Evolutionary conservation across 1,284 basidiomycete species (phyloP).

Genomic region (Trichosporon asahii): DNA sequence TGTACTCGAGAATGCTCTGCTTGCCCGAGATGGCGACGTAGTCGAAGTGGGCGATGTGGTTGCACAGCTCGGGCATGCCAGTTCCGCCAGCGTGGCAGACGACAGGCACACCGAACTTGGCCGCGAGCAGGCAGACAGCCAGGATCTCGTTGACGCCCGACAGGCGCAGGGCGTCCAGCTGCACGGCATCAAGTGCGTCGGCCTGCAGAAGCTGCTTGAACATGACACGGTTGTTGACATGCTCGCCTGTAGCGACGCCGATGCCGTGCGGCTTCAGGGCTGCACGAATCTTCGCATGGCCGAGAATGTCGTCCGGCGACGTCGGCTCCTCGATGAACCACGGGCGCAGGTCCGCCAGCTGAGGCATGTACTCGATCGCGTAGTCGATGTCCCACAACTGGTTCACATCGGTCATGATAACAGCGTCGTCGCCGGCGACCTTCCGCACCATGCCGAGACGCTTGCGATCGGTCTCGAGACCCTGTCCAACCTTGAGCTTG

Average conservation of each 20-base stretch:
- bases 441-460: conserved; percentile 80
- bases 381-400: conserved; percentile 80
- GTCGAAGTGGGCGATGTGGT: conserved; percentile 64
- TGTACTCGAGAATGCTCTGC: conserved; percentile 47
- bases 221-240: conserved; percentile 79
- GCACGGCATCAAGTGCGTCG: conserved; percentile 83
- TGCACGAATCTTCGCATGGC: conserved; percentile 54
- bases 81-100: conserved; percentile 81
- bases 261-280: conserved; percentile 74
- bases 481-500: conserved; percentile 89
- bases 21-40: conserved; percentile 83
- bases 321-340: conserved; percentile 97
- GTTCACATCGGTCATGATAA: conserved; percentile 44
- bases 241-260: conserved; percentile 90
- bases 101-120: conserved; percentile 76
- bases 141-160: conserved; percentile 89
- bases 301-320: conserved; percentile 74
- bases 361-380: conserved; percentile 83
- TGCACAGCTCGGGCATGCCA: conserved; percentile 28
- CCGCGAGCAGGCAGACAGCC: conserved; percentile 81
- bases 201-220: conserved; percentile 93
- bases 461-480: conserved; percentile 71
- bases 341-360: conserved; percentile 71
- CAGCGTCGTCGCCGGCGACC: conserved; percentile 84
- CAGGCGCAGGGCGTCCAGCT: conserved; percentile 87